Evolutionary conservation across 345 rosid species (phyloP).

Genomic region (Streptanthus diversifolius): DNA sequence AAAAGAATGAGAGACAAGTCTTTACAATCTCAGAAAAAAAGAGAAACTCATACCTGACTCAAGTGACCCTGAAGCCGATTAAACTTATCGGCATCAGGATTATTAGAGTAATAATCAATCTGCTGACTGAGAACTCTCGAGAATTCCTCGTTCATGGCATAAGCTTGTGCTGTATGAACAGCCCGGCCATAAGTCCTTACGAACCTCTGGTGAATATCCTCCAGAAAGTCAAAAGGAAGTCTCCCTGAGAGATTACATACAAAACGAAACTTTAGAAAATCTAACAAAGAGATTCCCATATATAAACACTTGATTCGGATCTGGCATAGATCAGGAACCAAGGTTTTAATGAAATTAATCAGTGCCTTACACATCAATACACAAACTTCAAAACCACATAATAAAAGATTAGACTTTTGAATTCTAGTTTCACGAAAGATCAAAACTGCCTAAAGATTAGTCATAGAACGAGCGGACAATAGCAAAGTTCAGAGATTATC

Average conservation of each 20-base stretch:
- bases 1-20: constrained; percentile 17
- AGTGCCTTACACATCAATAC: too few species aligned
- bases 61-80: constrained; percentile 86
- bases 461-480: background rate
- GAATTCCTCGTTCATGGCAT: constrained; percentile 96
- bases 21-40: constrained; percentile 30
- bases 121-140: constrained; percentile 96
- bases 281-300: background rate
- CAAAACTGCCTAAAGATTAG: background rate
- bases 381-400: too few species aligned
- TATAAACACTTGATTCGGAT: background rate
- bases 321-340: background rate
- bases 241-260: constrained; percentile 50
- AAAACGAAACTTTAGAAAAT: background rate
- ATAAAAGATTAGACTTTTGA: background rate
- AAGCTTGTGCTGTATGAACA: constrained; percentile 82
- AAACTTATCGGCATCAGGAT: constrained; percentile 84
- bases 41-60: constrained; percentile 55
- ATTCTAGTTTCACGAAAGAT: background rate
- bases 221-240: constrained; percentile 91
- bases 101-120: constrained; percentile 94
- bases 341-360: background rate
- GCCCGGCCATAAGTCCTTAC: constrained; percentile 85
- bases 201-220: constrained; percentile 92
- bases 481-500: too few species aligned